Evolutionary conservation across 2,329 filamentous ascomycete species (phyloP), one percentile per base, ranked within the genome.

Genomic region (Diaporthe citri): DNA sequence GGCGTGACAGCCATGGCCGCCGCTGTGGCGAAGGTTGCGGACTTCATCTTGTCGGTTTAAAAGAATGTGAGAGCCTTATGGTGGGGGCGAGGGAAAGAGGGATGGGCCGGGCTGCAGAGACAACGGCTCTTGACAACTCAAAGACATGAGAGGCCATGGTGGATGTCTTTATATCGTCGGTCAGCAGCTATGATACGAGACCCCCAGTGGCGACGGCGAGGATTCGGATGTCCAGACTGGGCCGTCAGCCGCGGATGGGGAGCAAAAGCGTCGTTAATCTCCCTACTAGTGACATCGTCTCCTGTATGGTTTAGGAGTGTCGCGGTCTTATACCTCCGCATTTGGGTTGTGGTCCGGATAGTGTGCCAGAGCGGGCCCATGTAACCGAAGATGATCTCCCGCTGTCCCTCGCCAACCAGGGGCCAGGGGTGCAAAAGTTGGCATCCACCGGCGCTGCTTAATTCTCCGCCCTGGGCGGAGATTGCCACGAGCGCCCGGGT

Each of bases 331-430:
- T 25, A 52, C 28, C 39, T 25, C 64, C 46, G 46, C 31, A 52
- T 67, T 67, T 17, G 64, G 64, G 7, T 36, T 67, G 22, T 67
- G 64, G 64, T 52, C 64, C 46, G 64, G 46, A 34, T 25, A 67
- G 64, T 52, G 43, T 52, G 64, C 64, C 64, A 52, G 64, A 67
- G 64, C 46, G 64, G 46, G 31, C 48, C 34, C 46, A 52, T 67
- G 46, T n/a, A 52, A 31, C 46, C 64, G 64, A 67, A 67, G 64
- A 52, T 52, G 64, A 67, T 67, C 64, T 67, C 64, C 64, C 64
- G 64, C 46, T 2, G 46, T 39, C n/a, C 22, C 46, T 52, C 46
- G 31, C 46, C 64, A 2, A 39, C 62, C 64, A 67, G 64, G 46
- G 64, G 39, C 46, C 46, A 62, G 62, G 62, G 62, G 62, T 67